Percentiles rank a stretch among this genome's conserved stretches.
Evolutionary conservation across 768 basidiomycete species (phyloP).

Genomic region (Leccinum disarticulatum): DNA sequence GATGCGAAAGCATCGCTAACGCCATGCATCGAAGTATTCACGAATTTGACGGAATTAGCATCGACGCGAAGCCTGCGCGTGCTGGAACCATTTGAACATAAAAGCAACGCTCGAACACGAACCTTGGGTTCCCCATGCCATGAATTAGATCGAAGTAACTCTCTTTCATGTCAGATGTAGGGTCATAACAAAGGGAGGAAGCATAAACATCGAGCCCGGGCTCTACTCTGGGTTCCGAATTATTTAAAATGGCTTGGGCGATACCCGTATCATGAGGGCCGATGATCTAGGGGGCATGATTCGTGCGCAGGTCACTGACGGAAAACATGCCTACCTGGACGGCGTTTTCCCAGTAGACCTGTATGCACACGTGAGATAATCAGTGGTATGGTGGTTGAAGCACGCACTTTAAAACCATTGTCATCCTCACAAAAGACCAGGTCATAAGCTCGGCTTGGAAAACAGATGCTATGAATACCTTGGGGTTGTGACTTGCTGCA

Average conservation of each 20-base stretch:
- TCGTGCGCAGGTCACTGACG: background rate
- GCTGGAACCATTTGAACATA: background rate
- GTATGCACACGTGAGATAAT: background rate
- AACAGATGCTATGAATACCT: constrained; percentile 42
- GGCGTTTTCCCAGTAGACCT: constrained; percentile 91
- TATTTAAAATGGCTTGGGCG: constrained; percentile 57
- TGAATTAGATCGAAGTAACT: constrained; percentile 52
- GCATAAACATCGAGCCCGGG: constrained; percentile 33
- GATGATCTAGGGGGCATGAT: constrained; percentile 59
- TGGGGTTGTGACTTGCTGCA: constrained; percentile 84
- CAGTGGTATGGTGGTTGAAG: background rate
- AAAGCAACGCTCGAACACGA: background rate
- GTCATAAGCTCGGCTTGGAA: constrained; percentile 4
- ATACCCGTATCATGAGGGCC: constrained; percentile 82
- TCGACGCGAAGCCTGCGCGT: constrained; percentile 11
- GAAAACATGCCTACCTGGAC: constrained; percentile 56
- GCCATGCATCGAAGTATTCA: constrained; percentile 91
- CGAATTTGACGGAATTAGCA: constrained; percentile 50
- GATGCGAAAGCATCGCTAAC: constrained; percentile 69
- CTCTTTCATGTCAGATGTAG: constrained; percentile 56
- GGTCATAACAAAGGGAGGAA: constrained; percentile 51
- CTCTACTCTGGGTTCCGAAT: constrained; percentile 56
- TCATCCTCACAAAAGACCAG: constrained; percentile 52
- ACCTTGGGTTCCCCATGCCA: constrained; percentile 20
- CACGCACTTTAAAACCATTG: constrained; percentile 79